phyloP scores from a whole-genome alignment of 192 early-diverging fungal species.

The Entrophospora sp. region DNA sequence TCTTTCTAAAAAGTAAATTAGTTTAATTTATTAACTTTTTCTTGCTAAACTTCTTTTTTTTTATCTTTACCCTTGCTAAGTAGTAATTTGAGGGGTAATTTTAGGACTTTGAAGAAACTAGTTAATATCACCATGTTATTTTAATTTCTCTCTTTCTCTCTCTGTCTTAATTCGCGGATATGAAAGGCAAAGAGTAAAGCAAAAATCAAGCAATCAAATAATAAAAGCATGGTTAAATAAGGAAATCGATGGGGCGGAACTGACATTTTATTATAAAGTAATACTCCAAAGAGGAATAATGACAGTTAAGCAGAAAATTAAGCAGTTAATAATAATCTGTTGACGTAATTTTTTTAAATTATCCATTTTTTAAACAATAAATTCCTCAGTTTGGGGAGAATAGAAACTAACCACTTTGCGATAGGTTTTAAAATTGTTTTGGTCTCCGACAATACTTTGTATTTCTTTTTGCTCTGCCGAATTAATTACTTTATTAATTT shows the following conservation, averaged over 20 bases:
- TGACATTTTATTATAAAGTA: neutral
- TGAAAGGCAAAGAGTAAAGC: too few relatives aligned
- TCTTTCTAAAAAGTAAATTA: too few relatives aligned
- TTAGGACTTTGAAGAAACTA: too few relatives aligned
- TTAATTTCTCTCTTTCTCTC: too few relatives aligned
- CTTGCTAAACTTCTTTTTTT: too few relatives aligned
- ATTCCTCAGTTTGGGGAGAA: neutral
- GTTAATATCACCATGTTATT: too few relatives aligned
- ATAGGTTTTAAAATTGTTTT: constrained; percentile 4
- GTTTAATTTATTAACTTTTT: too few relatives aligned
- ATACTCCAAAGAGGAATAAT: neutral
- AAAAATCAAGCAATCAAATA: too few relatives aligned
- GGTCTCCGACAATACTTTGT: neutral
- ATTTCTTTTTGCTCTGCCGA: neutral
- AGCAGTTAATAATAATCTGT: neutral
- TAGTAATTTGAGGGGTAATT: too few relatives aligned
- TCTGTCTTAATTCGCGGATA: too few relatives aligned
- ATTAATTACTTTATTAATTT: neutral
- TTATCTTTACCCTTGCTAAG: too few relatives aligned
- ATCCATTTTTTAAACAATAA: constrained; percentile 1
- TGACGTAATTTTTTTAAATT: neutral
- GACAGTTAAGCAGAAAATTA: neutral
- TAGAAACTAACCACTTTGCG: constrained; percentile 2
- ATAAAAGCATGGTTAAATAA: neutral
- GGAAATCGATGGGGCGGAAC: neutral